phyloP scores from a whole-genome alignment of 257 asterid species.

The Nicotiana sylvestris region DNA sequence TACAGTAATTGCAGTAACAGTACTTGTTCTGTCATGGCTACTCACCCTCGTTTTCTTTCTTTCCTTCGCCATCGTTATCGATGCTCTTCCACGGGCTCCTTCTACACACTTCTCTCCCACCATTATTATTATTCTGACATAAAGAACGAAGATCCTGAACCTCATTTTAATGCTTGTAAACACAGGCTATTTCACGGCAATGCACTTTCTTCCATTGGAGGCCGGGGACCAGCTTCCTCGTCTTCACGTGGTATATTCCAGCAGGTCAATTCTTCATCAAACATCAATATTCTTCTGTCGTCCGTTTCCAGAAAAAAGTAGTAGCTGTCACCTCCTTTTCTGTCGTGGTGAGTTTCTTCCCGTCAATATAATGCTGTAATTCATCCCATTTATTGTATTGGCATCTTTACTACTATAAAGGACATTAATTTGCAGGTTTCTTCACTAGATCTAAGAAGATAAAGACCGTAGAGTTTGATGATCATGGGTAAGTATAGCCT shows the following conservation, averaged over 20 bases:
- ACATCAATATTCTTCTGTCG: neutral
- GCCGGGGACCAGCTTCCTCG: conserved; percentile 13
- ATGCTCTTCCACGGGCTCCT: conserved; percentile 1
- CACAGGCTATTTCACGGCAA: neutral
- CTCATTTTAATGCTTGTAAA: conserved; percentile 15
- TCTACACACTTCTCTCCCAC: neutral
- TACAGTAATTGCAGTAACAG: no score
- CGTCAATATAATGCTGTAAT: neutral
- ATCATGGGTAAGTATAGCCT: conserved; percentile 57
- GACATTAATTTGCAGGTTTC: conserved; percentile 41
- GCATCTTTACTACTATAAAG: neutral
- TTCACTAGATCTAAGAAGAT: conserved; percentile 52
- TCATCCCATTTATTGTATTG: neutral
- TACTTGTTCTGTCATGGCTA: conserved; percentile 29
- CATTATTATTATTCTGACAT: conserved; percentile 14
- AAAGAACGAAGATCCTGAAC: neutral
- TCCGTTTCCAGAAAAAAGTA: conserved; percentile 21
- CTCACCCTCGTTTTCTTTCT: conserved; percentile 43
- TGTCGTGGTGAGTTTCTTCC: conserved; percentile 40
- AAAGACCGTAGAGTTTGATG: conserved; percentile 43
- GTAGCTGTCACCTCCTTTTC: conserved; percentile 28
- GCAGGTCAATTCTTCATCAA: conserved; percentile 13
- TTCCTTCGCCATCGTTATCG: conserved; percentile 40
- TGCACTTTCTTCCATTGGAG: conserved; percentile 16
- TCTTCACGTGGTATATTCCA: conserved; percentile 10